Base-by-base conservation (phyloP, 306 rosid genomes). In the Vigna trinervia region DNA sequence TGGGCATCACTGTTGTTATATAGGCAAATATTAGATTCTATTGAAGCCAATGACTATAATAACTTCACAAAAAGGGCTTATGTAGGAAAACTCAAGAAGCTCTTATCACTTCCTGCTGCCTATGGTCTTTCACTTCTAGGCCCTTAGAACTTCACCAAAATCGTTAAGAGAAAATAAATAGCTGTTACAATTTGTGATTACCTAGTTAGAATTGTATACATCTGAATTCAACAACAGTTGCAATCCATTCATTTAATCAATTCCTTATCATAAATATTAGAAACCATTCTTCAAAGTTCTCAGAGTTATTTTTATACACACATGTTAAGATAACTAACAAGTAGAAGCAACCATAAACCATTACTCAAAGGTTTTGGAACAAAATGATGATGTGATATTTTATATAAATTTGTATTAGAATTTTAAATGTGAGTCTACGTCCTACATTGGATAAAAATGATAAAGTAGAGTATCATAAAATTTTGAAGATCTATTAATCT, bases 21-120 rank as follows among this genome's bases (percentile, higher is more conserved):
- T 78, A 77, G 85, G 57, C 97, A 92, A 84, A 94, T 94, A 78
- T 83, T 94, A 62, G 97, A 94, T 84, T 81, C 92, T 5, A 94
- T 94, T 77, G 98, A 94, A 88, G 97, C 98, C 54, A 94, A 94
- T 83, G 97, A 90, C 28, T 94, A 90, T 41, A 88, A 94, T 76
- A 94, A 90, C 86, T 92, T 95, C 85, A 95, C 96, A 22, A 90
- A 90, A 83, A 82, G 97, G 38, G 97, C 97, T 53, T 92, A 89
- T 75, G 97, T 90, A 1, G 91, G 96, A 38, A 92, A 88, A 83
- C 84, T 84, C 11, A 92, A 90, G 77, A 92, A 92, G 78, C 80
- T 92, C 23, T 30, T 85, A 3, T 87, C 96, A 63, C 88, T 92
- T 39, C 97, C 98, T 34, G 47, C 74, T 26, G 96, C 98, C 17